phyloP scores from a whole-genome alignment of 2,329 filamentous ascomycete genomes.

The Monosporascus cannonballus region DNA sequence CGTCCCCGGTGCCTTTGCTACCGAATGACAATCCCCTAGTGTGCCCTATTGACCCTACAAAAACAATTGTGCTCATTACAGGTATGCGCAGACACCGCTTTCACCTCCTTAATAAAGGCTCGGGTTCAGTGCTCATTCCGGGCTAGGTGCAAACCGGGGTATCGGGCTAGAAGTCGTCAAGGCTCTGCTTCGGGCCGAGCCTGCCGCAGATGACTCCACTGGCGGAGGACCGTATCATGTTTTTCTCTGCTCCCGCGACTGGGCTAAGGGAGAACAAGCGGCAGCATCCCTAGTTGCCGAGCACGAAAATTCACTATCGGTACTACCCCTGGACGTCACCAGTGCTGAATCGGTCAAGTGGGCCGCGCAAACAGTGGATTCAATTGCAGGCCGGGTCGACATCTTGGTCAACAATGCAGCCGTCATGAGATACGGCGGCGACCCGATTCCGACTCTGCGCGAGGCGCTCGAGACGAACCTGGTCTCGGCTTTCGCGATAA shows the following conservation, averaged over 20 bases:
- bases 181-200: constrained; percentile 7
- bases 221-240: constrained; percentile 13
- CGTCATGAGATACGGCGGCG: constrained; percentile 3
- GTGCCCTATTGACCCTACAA: constrained; percentile 2
- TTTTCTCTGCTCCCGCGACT: constrained; percentile 13
- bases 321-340: constrained; percentile 14
- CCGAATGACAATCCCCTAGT: neutral
- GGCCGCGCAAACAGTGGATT: constrained; percentile 7
- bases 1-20: neutral
- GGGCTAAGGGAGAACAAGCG: constrained; percentile 6
- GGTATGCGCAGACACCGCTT: constrained; percentile 1
- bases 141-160: constrained; percentile 13
- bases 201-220: neutral
- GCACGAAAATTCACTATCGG: constrained; percentile 11
- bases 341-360: constrained; percentile 7
- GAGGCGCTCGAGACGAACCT: constrained; percentile 13
- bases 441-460: constrained; percentile 9
- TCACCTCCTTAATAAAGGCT: too few species aligned
- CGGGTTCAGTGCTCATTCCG: neutral
- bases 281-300: neutral
- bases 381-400: constrained; percentile 11
- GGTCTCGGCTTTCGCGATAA: constrained; percentile 9
- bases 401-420: constrained; percentile 17
- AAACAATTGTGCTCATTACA: constrained; percentile 14
- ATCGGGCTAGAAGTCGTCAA: constrained; percentile 14